Conservation (phyloP, 2,329 filamentous ascomycete genomes). For the Corniculantispora saksenae region DNA sequence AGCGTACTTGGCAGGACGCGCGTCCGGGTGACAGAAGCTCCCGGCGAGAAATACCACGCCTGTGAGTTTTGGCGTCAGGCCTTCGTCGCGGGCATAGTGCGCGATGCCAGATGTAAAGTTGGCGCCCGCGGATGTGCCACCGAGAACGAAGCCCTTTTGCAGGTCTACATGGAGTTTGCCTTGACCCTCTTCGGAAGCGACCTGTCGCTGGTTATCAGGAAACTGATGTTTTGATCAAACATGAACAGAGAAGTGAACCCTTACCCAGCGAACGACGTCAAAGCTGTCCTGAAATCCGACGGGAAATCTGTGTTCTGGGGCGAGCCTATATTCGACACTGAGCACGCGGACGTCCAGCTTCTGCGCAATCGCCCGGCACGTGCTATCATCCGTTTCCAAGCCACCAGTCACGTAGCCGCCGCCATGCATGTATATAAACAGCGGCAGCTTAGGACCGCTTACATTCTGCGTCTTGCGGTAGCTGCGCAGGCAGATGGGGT, state of each 20-base stretch:
- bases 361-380: slow-evolving; percentile 27
- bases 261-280: slow-evolving; percentile 37
- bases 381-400: slow-evolving; percentile 31
- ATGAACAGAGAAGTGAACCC: neutral
- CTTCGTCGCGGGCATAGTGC: slow-evolving; percentile 40
- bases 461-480: slow-evolving; percentile 23
- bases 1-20: slow-evolving; percentile 39
- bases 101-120: slow-evolving; percentile 50
- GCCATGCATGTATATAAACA: slow-evolving; percentile 30
- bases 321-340: slow-evolving; percentile 52
- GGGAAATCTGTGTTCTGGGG: slow-evolving; percentile 52
- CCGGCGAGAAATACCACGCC: slow-evolving; percentile 49
- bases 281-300: slow-evolving; percentile 46
- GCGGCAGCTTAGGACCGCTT: slow-evolving; percentile 18
- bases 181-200: slow-evolving; percentile 25
- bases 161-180: slow-evolving; percentile 42
- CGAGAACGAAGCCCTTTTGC: slow-evolving; percentile 48
- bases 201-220: slow-evolving; percentile 19
- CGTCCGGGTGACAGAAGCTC: slow-evolving; percentile 41
- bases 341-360: slow-evolving; percentile 37
- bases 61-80: slow-evolving; percentile 43
- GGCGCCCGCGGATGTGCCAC: slow-evolving; percentile 53
- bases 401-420: slow-evolving; percentile 30
- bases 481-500: slow-evolving; percentile 24
- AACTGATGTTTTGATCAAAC: neutral